Conservation (phyloP, 1,139 yeast species). For the Candida sp. region DNA sequence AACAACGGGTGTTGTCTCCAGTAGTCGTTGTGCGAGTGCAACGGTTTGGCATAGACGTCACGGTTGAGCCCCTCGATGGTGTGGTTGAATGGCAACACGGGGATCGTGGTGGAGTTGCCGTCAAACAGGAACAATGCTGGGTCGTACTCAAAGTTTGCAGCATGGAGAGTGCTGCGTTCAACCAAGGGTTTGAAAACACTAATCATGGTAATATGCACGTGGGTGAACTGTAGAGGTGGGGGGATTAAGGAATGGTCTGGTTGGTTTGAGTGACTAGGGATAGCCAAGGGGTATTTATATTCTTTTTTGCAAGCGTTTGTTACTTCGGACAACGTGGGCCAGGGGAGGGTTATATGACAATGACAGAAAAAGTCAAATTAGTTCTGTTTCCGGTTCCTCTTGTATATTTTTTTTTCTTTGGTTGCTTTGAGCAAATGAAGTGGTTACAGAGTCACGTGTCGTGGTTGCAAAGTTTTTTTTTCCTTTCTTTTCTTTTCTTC, state of each 20-base stretch:
- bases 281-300: not conserved
- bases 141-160: slow-evolving; percentile 2
- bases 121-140: slow-evolving; percentile 11
- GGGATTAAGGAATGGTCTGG: not conserved
- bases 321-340: not conserved
- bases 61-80: slow-evolving; percentile 45
- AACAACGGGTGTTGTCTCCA: slow-evolving; percentile 67
- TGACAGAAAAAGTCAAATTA: not conserved
- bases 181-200: slow-evolving; percentile 15
- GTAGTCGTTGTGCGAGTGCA: slow-evolving; percentile 81
- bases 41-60: slow-evolving; percentile 52
- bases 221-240: not conserved
- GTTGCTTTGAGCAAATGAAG: not conserved
- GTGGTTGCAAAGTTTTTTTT: not conserved
- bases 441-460: not conserved
- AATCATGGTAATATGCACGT: slow-evolving; percentile 10
- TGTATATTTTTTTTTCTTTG: not conserved
- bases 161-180: not conserved
- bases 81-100: slow-evolving; percentile 15
- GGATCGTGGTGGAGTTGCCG: slow-evolving; percentile 12
- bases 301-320: not conserved
- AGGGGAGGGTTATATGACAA: not conserved
- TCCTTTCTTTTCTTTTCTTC: not conserved
- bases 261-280: not conserved
- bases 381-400: not conserved